Conservation (phyloP, 2,329 filamentous ascomycete species). For the Cucurbitaria berberidis region DNA sequence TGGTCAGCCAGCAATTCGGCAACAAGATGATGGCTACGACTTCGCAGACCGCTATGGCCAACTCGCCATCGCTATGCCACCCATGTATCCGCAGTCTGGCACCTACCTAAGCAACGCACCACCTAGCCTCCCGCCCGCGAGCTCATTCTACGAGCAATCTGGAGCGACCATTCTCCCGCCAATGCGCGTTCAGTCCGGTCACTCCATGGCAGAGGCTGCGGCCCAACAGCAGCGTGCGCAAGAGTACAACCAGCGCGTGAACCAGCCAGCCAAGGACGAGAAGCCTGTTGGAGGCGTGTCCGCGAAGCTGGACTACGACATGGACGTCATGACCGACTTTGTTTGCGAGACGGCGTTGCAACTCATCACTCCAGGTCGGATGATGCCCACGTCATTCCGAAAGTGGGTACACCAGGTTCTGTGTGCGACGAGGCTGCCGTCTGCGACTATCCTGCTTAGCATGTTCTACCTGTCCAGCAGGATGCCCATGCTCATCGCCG, state of each 20-base stretch:
- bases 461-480: conserved; percentile 88
- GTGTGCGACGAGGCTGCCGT: conserved; percentile 86
- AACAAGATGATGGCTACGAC: conserved; percentile 55
- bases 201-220: conserved; percentile 44
- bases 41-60: conserved; percentile 56
- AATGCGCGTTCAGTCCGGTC: conserved; percentile 51
- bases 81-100: conserved; percentile 49
- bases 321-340: conserved; percentile 95
- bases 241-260: conserved; percentile 46
- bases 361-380: conserved; percentile 68
- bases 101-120: conserved; percentile 47
- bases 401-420: conserved; percentile 93
- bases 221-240: conserved; percentile 51
- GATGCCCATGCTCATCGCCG: conserved; percentile 72
- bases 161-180: conserved; percentile 56
- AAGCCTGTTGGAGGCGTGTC: conserved; percentile 84
- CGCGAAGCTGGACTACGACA: conserved; percentile 93
- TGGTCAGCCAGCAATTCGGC: conserved; percentile 48
- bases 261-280: conserved; percentile 62
- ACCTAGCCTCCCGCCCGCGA: conserved; percentile 45
- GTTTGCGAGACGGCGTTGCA: conserved; percentile 85
- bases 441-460: conserved; percentile 87
- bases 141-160: conserved; percentile 53
- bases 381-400: conserved; percentile 75
- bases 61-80: conserved; percentile 48